Percentiles rank a stretch among this genome's conserved stretches.
Conservation (phyloP, 306 rosid genomes). For the Sesbania bispinosa region DNA sequence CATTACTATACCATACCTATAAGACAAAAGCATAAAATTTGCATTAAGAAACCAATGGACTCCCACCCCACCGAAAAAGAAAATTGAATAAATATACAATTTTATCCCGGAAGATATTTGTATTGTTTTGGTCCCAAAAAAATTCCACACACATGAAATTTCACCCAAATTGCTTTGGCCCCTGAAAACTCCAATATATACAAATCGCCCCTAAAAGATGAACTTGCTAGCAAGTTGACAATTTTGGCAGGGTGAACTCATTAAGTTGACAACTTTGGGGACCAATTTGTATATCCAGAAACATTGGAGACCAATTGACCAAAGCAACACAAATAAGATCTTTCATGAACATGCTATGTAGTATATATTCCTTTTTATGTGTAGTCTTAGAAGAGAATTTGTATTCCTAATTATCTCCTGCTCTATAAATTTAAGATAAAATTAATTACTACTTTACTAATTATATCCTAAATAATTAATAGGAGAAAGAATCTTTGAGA, state of each 20-base stretch:
- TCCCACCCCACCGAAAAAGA: neutral
- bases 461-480: too few relatives aligned
- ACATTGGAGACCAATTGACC: too few relatives aligned
- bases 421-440: too few relatives aligned
- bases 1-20: conserved; percentile 90
- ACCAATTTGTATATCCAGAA: neutral
- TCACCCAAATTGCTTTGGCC: neutral
- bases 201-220: neutral
- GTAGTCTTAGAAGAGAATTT: too few relatives aligned
- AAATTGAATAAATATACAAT: neutral
- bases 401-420: too few relatives aligned
- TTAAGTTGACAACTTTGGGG: neutral
- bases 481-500: too few relatives aligned
- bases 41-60: conserved; percentile 12
- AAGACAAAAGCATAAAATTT: conserved; percentile 12
- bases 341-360: too few relatives aligned
- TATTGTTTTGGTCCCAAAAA: neutral
- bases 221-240: neutral
- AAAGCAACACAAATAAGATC: neutral
- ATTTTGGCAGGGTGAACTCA: neutral
- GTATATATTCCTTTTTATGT: too few relatives aligned
- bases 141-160: neutral
- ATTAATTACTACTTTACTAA: too few relatives aligned
- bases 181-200: neutral
- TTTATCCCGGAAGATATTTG: neutral